Base-by-base conservation (phyloP, 2,329 filamentous ascomycete genomes). In the Calonectria henricotiae region DNA sequence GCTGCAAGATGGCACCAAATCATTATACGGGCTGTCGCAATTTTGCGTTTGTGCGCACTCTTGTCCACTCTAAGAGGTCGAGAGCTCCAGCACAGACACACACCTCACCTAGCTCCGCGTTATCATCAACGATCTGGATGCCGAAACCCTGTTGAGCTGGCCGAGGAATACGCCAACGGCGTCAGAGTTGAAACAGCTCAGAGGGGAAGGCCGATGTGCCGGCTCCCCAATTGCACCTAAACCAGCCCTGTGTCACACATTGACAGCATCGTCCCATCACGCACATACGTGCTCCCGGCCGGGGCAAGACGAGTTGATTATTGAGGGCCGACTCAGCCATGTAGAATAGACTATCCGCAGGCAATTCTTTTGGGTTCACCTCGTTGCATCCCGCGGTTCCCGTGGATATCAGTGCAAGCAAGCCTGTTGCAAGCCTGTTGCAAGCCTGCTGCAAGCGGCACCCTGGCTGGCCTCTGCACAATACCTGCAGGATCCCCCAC, bases 161-260 rank as follows among this genome's bases (percentile, higher is more conserved):
- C 51, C 37, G 15, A 61, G 35, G 35, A 54, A 55, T 49, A 47
- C 51, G 41, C 62, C 32, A 60, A 67, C 67, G 66, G 73, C 68
- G 44, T 65, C 67, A 70, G 65, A 71, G 46, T 71, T 71, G 70
- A 77, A 78, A 76, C 68, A 65, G 37, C 47, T 46, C 54, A 49
- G 32, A 58, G 44, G 58, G 67, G 72, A 72, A 71, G 67, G 41
- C 62, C 55, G 62, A 65, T 46, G 25, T 49, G 64, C 43, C n/a
- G 17, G 37, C 35, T 44, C 27, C 27, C 27, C 62, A n/a, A 13
- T 55, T n/a, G 20, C 25, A 20, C 37, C 37, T 54, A 55, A 32
- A 37, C 64, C 23, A 61, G 11, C 20, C 43, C 27, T 27, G 37
- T 49, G 61, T 68, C 51, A 20, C 51, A 47, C 47, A 46, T 60